Evolutionary conservation across 768 basidiomycete species (phyloP).

Genomic region (Collybia nuda): DNA sequence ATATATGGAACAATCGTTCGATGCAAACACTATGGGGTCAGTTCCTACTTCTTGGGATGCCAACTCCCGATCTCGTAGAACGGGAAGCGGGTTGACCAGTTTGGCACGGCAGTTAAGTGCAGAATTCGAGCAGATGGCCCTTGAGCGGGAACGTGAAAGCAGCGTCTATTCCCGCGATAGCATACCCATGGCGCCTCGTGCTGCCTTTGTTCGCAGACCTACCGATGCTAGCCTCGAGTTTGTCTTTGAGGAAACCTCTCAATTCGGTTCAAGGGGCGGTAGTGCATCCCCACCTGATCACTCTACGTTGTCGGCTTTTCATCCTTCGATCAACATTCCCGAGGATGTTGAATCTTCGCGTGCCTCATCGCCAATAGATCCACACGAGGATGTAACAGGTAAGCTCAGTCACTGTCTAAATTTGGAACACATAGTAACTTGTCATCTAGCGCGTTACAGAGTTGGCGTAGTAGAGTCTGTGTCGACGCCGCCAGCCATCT

Average conservation of each 20-base stretch:
- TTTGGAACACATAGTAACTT: not conserved
- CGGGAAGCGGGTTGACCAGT: conserved; percentile 46
- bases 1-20: conserved; percentile 10
- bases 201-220: conserved; percentile 20
- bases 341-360: conserved; percentile 49
- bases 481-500: conserved; percentile 46
- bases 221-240: conserved; percentile 34
- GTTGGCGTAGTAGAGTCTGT: conserved; percentile 51
- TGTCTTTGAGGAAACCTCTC: conserved; percentile 34
- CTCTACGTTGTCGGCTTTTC: conserved; percentile 33
- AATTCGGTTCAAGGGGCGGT: conserved; percentile 21
- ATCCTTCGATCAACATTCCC: conserved; percentile 40
- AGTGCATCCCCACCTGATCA: conserved; percentile 12
- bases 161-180: conserved; percentile 24
- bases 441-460: conserved; percentile 41
- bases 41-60: conserved; percentile 16
- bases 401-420: conserved; percentile 9
- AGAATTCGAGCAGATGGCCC: conserved; percentile 44
- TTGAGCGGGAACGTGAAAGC: conserved; percentile 27
- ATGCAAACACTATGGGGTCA: not conserved
- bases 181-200: conserved; percentile 8
- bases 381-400: conserved; percentile 44
- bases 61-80: conserved; percentile 24
- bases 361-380: conserved; percentile 37
- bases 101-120: conserved; percentile 51